Percentiles rank a stretch among this genome's conserved stretches.
These are phyloP conservation scores for Solanum paucissectum DNA, from an alignment of 257 asterid genomes.

Conservation along the genomic window DNA sequence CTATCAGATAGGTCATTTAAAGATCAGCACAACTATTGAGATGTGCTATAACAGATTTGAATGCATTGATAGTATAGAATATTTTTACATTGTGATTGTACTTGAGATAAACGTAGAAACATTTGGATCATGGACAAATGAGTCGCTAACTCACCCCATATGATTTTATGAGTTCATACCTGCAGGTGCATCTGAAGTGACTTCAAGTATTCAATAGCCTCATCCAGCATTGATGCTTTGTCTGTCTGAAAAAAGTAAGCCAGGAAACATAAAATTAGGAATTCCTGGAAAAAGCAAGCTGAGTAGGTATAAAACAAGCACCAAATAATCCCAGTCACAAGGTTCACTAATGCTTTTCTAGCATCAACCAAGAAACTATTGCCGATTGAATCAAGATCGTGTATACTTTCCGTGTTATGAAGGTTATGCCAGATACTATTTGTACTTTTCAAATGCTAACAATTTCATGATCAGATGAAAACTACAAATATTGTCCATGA, in stretches of 20 bases:
- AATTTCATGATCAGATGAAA: not conserved
- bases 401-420: not conserved
- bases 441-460: not conserved
- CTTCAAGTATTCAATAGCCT: conserved; percentile 85
- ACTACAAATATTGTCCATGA: not conserved
- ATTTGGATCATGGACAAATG: not conserved
- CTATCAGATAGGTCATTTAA: not conserved
- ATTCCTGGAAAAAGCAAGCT: not conserved
- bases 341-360: not conserved
- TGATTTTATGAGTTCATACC: conserved; percentile 26
- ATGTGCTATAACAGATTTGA: not conserved
- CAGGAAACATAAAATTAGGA: not conserved
- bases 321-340: not conserved
- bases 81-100: not conserved
- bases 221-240: conserved; percentile 85
- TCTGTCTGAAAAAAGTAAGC: conserved; percentile 37
- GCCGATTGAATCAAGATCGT: not conserved
- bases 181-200: conserved; percentile 77
- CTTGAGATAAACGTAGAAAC: not conserved
- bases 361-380: not conserved
- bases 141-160: not conserved
- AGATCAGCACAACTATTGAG: not conserved
- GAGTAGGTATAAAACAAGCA: not conserved
- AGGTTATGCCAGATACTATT: not conserved
- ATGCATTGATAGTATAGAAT: not conserved